Percentiles rank a stretch among this genome's conserved stretches.
Evolutionary conservation across 345 rosid genomes (phyloP).

Genomic region (Dipteronia dyeriana): DNA sequence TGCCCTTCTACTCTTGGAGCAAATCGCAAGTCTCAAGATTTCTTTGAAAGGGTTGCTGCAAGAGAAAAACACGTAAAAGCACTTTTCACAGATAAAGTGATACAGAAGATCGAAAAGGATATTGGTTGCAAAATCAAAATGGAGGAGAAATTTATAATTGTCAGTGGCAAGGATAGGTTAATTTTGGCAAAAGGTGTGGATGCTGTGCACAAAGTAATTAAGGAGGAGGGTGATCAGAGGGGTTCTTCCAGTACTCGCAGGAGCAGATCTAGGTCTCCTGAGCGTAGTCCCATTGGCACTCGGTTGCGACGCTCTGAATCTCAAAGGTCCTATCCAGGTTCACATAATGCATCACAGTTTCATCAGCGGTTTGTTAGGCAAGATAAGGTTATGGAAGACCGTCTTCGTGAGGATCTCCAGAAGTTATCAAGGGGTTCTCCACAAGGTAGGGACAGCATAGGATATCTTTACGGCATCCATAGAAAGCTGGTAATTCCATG

Average conservation of each 20-base stretch:
- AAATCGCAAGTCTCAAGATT: constrained; percentile 87
- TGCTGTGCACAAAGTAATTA: constrained; percentile 84
- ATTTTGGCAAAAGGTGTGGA: constrained; percentile 92
- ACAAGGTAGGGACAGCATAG: constrained; percentile 98
- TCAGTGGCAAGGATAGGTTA: constrained; percentile 92
- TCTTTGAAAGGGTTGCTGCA: constrained; percentile 91
- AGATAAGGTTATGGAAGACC: constrained; percentile 69
- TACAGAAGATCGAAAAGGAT: constrained; percentile 78
- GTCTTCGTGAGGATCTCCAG: constrained; percentile 66
- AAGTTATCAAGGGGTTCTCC: constrained; percentile 81
- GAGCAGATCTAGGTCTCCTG: constrained; percentile 93
- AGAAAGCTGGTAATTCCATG: constrained; percentile 59
- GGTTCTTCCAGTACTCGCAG: constrained; percentile 62
- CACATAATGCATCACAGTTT: constrained; percentile 64
- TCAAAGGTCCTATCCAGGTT: constrained; percentile 53
- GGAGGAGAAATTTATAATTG: constrained; percentile 92
- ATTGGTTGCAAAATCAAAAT: constrained; percentile 88
- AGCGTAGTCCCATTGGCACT: constrained; percentile 59
- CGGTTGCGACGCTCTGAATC: constrained; percentile 67
- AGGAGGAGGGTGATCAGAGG: constrained; percentile 68
- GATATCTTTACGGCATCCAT: constrained; percentile 63
- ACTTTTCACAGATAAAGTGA: constrained; percentile 76
- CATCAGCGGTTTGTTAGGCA: constrained; percentile 69
- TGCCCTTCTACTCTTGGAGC: constrained; percentile 99
- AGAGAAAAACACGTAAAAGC: constrained; percentile 75